phyloP scores from a whole-genome alignment of 2,329 filamentous ascomycete genomes.

The Grosmannia huntii region DNA sequence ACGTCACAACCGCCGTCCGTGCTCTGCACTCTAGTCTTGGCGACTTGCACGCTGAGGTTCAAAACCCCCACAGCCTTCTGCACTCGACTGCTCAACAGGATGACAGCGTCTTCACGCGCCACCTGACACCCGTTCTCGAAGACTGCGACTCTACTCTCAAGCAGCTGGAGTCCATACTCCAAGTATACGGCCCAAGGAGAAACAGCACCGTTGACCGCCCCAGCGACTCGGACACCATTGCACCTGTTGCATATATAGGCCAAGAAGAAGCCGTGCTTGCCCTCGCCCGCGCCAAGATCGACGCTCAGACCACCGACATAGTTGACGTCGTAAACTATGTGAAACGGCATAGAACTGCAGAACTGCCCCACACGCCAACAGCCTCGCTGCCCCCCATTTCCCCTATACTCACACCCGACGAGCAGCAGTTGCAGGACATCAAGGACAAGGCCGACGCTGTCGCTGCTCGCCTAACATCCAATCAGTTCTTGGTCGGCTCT shows the following conservation, averaged over 20 bases:
- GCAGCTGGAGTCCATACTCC: slow-evolving; percentile 40
- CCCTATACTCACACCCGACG: slow-evolving; percentile 19
- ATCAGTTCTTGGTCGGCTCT: slow-evolving; percentile 18
- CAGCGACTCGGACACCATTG: slow-evolving; percentile 6
- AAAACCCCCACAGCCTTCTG: slow-evolving; percentile 42
- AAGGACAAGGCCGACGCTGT: slow-evolving; percentile 48
- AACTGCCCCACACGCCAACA: slow-evolving; percentile 18
- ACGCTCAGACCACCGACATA: slow-evolving; percentile 38
- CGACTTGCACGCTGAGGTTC: slow-evolving; percentile 44
- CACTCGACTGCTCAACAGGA: slow-evolving; percentile 22
- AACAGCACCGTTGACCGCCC: neutral
- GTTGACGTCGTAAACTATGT: slow-evolving; percentile 45
- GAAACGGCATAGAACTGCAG: slow-evolving; percentile 34
- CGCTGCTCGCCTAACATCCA: slow-evolving; percentile 34
- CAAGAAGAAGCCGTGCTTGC: slow-evolving; percentile 27
- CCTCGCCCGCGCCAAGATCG: slow-evolving; percentile 32
- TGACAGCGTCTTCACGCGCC: slow-evolving; percentile 31
- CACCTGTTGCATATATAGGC: slow-evolving; percentile 12
- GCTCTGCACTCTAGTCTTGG: slow-evolving; percentile 42
- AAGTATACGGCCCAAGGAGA: slow-evolving; percentile 25
- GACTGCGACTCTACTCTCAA: slow-evolving; percentile 42
- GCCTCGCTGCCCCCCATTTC: slow-evolving; percentile 2
- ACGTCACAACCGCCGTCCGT: slow-evolving; percentile 36
- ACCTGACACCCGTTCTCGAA: slow-evolving; percentile 38
- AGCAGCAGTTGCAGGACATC: slow-evolving; percentile 35